Evolutionary conservation across 2,329 filamentous ascomycete species (phyloP), one percentile per base, ranked within the genome.

Genomic region (Aureobasidium sp.): DNA sequence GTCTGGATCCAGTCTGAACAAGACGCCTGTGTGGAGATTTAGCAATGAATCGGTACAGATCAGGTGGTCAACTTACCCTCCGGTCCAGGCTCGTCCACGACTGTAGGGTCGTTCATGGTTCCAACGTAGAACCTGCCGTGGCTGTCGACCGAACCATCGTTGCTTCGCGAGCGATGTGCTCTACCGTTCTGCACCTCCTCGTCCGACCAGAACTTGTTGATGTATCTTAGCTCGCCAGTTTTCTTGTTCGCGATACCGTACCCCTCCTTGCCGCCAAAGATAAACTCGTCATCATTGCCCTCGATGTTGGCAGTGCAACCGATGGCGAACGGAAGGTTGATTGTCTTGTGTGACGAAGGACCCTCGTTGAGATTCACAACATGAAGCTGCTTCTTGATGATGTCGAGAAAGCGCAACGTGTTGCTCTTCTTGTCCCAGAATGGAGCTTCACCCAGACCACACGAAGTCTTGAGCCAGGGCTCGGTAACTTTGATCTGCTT

Each of bases 121-220:
- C 91, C 90, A 6, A 91, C 80, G 88, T 90, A 96, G 76, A 93
- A 94, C 37, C 90, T 81, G 36, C 92, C 91, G 65, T 86, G 82
- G 29, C 85, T 86, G 71, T 96, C 91, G 57, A 90, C 85, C 5
- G 86, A 88, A 51, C 91, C 91, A 71, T 96, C 92, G 71, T 96
- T 96, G 74, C 81, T 82, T 61, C 88, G 82, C 72, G 89, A 79
- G 25, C 85, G 62, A 25, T 67, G 64, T 27, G 63, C 68, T 64
- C 65, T 69, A 76, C 72, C 82, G 76, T 66, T 65, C 63, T 73
- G 70, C 2, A 69, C 71, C 67, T 82, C 78, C 8, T 76, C 74
- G 8, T 81, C 77, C 34, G 72, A 76, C 81, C 83, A 86, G 62
- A 81, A 79, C 66, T 81, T 79, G 67, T 78, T 78, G 67, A 87